phyloP scores from a whole-genome alignment of 768 basidiomycete genomes.

The Mycena belliarum region DNA sequence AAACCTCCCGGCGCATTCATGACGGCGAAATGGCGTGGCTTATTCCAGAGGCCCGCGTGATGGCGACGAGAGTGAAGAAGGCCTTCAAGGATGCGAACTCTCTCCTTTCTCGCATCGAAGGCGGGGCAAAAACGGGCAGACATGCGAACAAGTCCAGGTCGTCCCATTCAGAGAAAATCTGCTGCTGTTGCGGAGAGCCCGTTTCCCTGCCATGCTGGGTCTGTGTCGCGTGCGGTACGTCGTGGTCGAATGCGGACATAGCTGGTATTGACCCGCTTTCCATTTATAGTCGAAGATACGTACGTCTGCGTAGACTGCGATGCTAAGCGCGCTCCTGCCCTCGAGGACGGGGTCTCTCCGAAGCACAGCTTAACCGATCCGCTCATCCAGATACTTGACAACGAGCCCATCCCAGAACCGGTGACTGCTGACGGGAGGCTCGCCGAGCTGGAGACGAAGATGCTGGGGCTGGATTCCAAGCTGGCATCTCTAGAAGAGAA shows the following conservation, averaged over 20 bases:
- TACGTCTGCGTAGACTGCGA: constrained; percentile 12
- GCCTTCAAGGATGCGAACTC: not conserved
- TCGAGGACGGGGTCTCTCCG: not conserved
- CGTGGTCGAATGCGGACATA: not conserved
- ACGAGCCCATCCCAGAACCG: constrained; percentile 1
- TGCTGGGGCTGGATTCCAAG: not conserved
- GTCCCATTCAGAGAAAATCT: not conserved
- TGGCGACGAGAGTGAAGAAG: constrained; percentile 13
- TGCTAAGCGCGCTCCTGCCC: not conserved
- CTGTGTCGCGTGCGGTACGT: constrained; percentile 15
- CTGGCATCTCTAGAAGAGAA: constrained; percentile 12
- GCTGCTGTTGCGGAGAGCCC: constrained; percentile 8
- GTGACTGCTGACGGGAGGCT: not conserved
- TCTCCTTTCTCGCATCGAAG: constrained; percentile 2
- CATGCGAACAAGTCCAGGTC: not conserved
- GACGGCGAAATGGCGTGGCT: constrained; percentile 14
- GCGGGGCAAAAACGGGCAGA: not conserved
- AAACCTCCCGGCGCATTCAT: constrained; percentile 11
- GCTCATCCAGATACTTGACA: constrained; percentile 2
- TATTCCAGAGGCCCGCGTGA: constrained; percentile 8
- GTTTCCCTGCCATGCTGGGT: constrained; percentile 11
- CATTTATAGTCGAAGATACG: not conserved
- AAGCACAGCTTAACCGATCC: not conserved
- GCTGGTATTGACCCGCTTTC: not conserved
- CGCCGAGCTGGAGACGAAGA: not conserved